Evolutionary conservation across 208 protist genomes (phyloP).

Genomic region (Leishmania braziliensis): DNA sequence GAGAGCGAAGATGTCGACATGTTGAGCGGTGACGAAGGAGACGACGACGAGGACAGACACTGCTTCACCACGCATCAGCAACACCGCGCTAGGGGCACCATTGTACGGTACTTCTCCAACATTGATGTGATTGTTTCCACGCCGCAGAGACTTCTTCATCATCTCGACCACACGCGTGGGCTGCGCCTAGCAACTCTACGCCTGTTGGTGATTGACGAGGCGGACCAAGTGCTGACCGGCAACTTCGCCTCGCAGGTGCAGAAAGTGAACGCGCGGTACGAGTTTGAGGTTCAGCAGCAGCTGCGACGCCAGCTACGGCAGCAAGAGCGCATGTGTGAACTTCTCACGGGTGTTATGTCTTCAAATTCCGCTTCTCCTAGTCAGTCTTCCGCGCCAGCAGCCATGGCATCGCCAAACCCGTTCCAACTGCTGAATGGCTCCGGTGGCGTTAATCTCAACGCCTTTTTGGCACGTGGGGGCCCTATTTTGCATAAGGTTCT

Average conservation of each 20-base stretch:
- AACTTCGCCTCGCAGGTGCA: conserved; percentile 78
- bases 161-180: conserved; percentile 71
- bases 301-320: conserved; percentile 19
- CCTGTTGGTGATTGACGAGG: conserved; percentile 90
- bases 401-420: neutral
- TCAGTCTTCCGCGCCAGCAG: neutral
- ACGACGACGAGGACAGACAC: neutral
- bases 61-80: neutral
- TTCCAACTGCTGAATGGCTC: conserved; percentile 6
- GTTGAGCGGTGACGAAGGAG: neutral
- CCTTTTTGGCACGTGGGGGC: neutral
- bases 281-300: conserved; percentile 48
- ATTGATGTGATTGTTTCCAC: conserved; percentile 84
- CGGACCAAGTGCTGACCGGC: conserved; percentile 84
- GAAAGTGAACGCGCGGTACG: conserved; percentile 80
- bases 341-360: neutral
- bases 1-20: neutral
- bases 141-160: conserved; percentile 78
- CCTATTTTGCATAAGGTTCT: conserved; percentile 80
- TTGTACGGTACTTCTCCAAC: conserved; percentile 63
- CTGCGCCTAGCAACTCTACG: conserved; percentile 64
- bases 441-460: neutral
- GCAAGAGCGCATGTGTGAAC: conserved; percentile 7
- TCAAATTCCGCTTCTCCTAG: neutral
- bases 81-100: neutral